Base-by-base conservation (phyloP, 1,284 basidiomycete genomes). In the Butyriboletus appendiculatus region DNA sequence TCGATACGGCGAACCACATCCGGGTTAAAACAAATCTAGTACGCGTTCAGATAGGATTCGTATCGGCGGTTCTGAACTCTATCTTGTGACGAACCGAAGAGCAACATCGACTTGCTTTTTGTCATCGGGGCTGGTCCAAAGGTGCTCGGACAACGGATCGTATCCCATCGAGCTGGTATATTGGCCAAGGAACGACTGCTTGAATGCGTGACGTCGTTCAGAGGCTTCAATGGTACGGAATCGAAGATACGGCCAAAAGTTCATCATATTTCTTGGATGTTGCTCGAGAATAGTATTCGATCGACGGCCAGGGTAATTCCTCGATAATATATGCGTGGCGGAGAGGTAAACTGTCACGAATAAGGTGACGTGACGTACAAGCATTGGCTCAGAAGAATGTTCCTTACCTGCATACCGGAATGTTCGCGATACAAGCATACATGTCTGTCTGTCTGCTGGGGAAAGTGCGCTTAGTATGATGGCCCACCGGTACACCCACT, bases 211-310 rank as follows among this genome's bases (percentile, higher is more conserved):
- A 51, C 69, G 75, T 37, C 79, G 73, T 26, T 57, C 53, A 0
- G 50, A 41, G 3, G 66, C 61, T 63, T 88, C 85, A 10, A 61
- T 54, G 52, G 74, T 62, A n/a, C 88, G 78, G 18, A 73, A 60
- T 22, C 67, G 70, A 33, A 88, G 74, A 64, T 88, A 88, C 4
- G 86, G 85, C 88, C 88, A 90, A 63, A 86, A 73, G 59, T 89
- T 82, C 1, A 76, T 81, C 70, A 77, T 81, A 14, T 73, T 75
- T 20, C 56, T 67, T 9, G 80, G 68, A 60, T 80, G 70, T 18
- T 63, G 63, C 41, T 68, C 50, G 38, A 79, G 55, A 12, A 82
- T 48, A 1, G 59, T 45, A 16, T 74, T 65, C 39, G 85, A 67
- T 45, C 86, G 77, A 30, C 59, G 61, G 5, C 86, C 86, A 22